Conservation (phyloP, 768 basidiomycete species). For the Leccinum ochraceum region DNA sequence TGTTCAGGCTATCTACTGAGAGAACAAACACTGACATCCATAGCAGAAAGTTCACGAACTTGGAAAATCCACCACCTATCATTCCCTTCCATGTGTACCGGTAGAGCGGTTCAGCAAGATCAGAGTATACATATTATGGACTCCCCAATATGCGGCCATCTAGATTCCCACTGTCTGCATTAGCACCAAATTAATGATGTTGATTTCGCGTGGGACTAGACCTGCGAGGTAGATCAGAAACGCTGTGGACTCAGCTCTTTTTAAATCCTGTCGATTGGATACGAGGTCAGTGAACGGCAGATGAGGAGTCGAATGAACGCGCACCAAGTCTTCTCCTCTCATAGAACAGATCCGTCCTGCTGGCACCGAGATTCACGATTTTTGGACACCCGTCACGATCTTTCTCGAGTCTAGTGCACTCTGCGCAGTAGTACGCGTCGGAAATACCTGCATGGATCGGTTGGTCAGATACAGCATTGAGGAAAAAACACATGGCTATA, state of each 20-base stretch:
- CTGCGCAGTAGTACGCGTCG: slow-evolving; percentile 98
- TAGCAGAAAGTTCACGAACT: slow-evolving; percentile 51
- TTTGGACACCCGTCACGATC: slow-evolving; percentile 98
- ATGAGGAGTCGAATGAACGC: slow-evolving; percentile 20
- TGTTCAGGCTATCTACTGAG: slow-evolving; percentile 21
- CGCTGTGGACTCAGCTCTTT: slow-evolving; percentile 29
- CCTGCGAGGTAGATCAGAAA: neutral
- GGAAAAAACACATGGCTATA: slow-evolving; percentile 31
- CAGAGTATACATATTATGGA: slow-evolving; percentile 9
- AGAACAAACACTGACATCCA: slow-evolving; percentile 11
- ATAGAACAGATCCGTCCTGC: slow-evolving; percentile 90
- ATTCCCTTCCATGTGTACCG: slow-evolving; percentile 64
- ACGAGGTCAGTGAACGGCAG: neutral
- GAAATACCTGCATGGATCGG: slow-evolving; percentile 72
- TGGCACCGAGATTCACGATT: slow-evolving; percentile 95
- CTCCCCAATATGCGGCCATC: neutral
- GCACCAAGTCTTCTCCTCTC: slow-evolving; percentile 82
- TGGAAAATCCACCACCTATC: slow-evolving; percentile 63
- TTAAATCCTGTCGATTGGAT: slow-evolving; percentile 27
- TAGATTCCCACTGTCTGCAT: slow-evolving; percentile 4
- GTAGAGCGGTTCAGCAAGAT: slow-evolving; percentile 18
- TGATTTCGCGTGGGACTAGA: neutral
- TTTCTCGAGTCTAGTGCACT: slow-evolving; percentile 95
- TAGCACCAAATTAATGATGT: slow-evolving; percentile 6
- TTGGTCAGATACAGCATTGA: neutral